Percentiles rank a stretch among this genome's conserved stretches.
These are phyloP conservation scores for Colletotrichum cereale DNA, from an alignment of 2,329 filamentous ascomycete genomes.

Conservation along the genomic window DNA sequence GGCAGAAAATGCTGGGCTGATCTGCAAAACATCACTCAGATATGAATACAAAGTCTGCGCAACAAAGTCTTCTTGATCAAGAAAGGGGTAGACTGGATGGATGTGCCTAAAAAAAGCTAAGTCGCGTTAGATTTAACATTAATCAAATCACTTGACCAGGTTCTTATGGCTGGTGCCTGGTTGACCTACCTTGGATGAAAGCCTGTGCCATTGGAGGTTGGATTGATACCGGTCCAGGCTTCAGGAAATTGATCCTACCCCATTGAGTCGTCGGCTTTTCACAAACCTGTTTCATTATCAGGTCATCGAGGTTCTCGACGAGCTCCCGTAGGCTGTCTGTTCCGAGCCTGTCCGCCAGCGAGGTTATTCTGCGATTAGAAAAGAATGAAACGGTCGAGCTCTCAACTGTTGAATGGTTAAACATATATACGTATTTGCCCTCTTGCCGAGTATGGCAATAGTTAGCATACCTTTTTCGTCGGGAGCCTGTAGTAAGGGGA, in stretches of 20 bases:
- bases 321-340: background rate
- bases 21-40: background rate
- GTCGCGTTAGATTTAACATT: background rate
- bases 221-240: too few relatives aligned
- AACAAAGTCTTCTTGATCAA: conserved; percentile 43
- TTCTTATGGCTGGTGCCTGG: too few relatives aligned
- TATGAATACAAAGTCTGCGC: background rate
- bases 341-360: background rate
- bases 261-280: background rate
- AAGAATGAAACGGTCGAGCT: background rate
- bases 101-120: conserved; percentile 52
- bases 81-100: conserved; percentile 53
- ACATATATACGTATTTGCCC: too few relatives aligned
- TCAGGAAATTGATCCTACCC: background rate
- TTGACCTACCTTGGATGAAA: too few relatives aligned
- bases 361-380: background rate
- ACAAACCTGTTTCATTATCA: background rate
- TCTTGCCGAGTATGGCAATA: too few relatives aligned
- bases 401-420: too few relatives aligned
- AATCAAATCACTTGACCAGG: background rate
- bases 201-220: too few relatives aligned
- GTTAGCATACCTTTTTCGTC: too few relatives aligned
- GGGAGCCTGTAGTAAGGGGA: too few relatives aligned
- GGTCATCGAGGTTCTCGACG: background rate
- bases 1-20: conserved; percentile 46